Evolutionary conservation across 805 yeast genomes (phyloP).

Genomic region (Scheffersomyces ergatensis): DNA sequence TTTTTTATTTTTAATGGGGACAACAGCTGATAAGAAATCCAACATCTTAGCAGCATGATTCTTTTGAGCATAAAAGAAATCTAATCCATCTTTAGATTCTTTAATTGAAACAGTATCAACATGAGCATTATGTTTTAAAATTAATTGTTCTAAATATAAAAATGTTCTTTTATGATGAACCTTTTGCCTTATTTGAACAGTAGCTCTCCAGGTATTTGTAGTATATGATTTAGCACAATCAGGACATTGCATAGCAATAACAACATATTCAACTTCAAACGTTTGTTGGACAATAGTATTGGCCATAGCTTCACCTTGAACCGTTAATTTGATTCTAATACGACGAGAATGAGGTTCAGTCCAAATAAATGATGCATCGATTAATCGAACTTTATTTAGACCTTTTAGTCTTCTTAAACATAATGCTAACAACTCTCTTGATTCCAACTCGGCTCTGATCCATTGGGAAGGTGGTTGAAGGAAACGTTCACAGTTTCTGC

Average conservation of each 20-base stretch:
- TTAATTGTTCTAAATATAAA: constrained; percentile 91
- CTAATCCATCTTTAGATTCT: constrained; percentile 91
- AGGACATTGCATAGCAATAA: constrained; percentile 94
- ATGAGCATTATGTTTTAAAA: constrained; percentile 89
- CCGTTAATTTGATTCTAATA: constrained; percentile 84
- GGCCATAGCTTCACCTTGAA: constrained; percentile 94
- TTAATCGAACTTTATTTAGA: constrained; percentile 75
- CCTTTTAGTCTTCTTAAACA: constrained; percentile 89
- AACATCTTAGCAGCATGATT: constrained; percentile 93
- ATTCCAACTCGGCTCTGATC: constrained; percentile 87
- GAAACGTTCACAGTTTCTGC: constrained; percentile 96
- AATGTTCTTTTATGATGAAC: constrained; percentile 96
- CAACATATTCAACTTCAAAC: constrained; percentile 91
- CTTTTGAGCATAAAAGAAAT: constrained; percentile 84
- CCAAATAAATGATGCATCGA: constrained; percentile 96
- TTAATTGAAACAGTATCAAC: constrained; percentile 89
- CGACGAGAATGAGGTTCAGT: constrained; percentile 99
- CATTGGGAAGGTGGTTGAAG: constrained; percentile 94
- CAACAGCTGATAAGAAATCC: constrained; percentile 81
- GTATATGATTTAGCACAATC: constrained; percentile 98
- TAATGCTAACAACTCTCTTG: constrained; percentile 87
- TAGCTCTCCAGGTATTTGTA: constrained; percentile 96
- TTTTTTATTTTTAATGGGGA: constrained; percentile 77
- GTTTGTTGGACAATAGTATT: constrained; percentile 91
- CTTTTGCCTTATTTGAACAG: constrained; percentile 96